Percentiles rank a stretch among this genome's conserved stretches.
phyloP scores from a whole-genome alignment of 75 land plant species.

The Isoetes taiwanensis region DNA sequence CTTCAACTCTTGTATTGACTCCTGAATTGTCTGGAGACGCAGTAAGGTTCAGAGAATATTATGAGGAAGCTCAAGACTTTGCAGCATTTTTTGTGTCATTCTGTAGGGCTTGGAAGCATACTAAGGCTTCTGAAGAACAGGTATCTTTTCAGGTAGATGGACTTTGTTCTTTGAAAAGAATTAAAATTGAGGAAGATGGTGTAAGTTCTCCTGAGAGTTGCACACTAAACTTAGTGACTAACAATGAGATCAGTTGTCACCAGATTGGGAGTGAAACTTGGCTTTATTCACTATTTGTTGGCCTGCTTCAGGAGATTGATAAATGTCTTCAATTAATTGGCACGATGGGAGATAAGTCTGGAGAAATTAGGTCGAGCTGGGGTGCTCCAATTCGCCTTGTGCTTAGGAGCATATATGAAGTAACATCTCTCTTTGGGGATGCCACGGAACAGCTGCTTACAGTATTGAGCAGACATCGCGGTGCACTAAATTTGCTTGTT shows the following conservation, averaged over 20 bases:
- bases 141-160: constrained; percentile 5
- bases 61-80: constrained; percentile 48
- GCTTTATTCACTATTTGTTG: constrained; percentile 29
- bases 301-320: constrained; percentile 38
- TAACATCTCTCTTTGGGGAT: constrained; percentile 47
- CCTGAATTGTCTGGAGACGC: constrained; percentile 17
- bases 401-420: constrained; percentile 49
- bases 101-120: constrained; percentile 28
- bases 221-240: neutral
- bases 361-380: constrained; percentile 14
- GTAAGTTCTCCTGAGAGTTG: neutral
- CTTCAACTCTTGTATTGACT: constrained; percentile 23
- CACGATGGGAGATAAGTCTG: constrained; percentile 3
- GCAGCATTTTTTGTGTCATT: constrained; percentile 39
- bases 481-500: constrained; percentile 38
- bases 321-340: constrained; percentile 38
- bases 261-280: constrained; percentile 35
- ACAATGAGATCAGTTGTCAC: neutral
- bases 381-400: constrained; percentile 50
- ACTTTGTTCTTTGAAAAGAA: neutral
- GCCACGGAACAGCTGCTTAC: constrained; percentile 30
- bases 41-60: constrained; percentile 12
- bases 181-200: neutral
- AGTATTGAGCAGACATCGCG: constrained; percentile 24
- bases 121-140: constrained; percentile 11